Conservation (phyloP, 2,329 filamentous ascomycete genomes). For the Paecilomyces niveus region DNA sequence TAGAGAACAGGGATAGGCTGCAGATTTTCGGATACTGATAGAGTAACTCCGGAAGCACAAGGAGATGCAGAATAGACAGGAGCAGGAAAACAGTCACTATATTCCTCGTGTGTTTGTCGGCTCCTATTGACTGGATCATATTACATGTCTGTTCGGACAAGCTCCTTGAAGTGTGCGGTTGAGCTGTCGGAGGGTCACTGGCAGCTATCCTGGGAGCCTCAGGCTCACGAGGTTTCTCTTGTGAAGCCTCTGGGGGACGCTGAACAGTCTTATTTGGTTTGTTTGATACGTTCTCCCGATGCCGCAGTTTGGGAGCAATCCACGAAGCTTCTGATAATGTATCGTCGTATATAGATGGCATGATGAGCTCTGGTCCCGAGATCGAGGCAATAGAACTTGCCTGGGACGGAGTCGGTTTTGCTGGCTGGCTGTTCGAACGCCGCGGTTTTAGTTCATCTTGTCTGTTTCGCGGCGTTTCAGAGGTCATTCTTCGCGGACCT, state of each 20-base stretch:
- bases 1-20: constrained; percentile 13
- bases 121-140: background rate
- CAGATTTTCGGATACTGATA: constrained; percentile 25
- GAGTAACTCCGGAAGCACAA: constrained; percentile 28
- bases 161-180: background rate
- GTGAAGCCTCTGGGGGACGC: constrained; percentile 1
- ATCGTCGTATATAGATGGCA: constrained; percentile 32
- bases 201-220: background rate
- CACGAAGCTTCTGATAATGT: constrained; percentile 26
- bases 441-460: constrained; percentile 4
- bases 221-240: background rate
- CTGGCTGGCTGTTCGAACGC: constrained; percentile 3
- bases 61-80: constrained; percentile 22
- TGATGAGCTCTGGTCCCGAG: constrained; percentile 32
- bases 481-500: constrained; percentile 5
- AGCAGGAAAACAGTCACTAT: background rate
- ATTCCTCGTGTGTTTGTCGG: background rate
- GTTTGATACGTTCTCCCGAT: constrained; percentile 6
- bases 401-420: constrained; percentile 14
- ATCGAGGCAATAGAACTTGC: constrained; percentile 17
- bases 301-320: constrained; percentile 20
- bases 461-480: constrained; percentile 8
- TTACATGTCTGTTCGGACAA: constrained; percentile 1
- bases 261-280: constrained; percentile 14
- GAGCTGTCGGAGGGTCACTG: background rate